Base-by-base conservation (phyloP, 208 protist genomes). In the Acanthamoeba culbertsoni region DNA sequence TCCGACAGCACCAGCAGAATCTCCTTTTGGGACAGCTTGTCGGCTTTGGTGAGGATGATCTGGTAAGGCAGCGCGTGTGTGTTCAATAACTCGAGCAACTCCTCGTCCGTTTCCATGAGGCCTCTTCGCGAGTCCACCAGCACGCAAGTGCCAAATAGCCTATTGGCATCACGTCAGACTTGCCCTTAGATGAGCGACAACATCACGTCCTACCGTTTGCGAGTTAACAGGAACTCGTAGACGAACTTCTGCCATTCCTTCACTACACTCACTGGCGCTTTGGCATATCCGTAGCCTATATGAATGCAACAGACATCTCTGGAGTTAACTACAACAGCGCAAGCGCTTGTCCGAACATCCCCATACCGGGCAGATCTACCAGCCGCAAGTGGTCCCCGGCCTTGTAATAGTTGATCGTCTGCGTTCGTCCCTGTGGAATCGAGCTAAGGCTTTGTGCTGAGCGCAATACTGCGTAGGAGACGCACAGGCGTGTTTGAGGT, bases 371-470 rank as follows among this genome's bases (percentile, higher is more conserved):
- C 40, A 92, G 57, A 40, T 92, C 86, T 8, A 92, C 86, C 59
- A 92, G 35, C 37, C 40, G n/a, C 18, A 92, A 16, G 3, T 33
- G 12, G 6, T 73, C 33, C 31, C 86, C 86, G 14, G 62, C 62
- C n/a, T 73, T 31, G 62, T 55, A 92, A 26, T 43, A 92, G 86
- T 92, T 92, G 86, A 92, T 92, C n/a, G 86, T 92, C 53, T 92
- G 86, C 33, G 86, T 92, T 12, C 86, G 86, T 77, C 86, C 86
- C 86, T 92, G 46, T 16, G 33, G 8, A 18, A 18, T 43, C 35
- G 20, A 90, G 18, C 14, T 7, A 43, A 4, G 59, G 1, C 1
- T 23, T 14, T 48, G 14, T 2, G 31, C 23, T 42, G n/a, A 31
- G n/a, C 46, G 33, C 31, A 91, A 28, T 2, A 45, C 26, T 71